These are phyloP conservation scores for Ceratocystis variospora DNA, from an alignment of 2,329 filamentous ascomycete genomes.

Conservation along the genomic window DNA sequence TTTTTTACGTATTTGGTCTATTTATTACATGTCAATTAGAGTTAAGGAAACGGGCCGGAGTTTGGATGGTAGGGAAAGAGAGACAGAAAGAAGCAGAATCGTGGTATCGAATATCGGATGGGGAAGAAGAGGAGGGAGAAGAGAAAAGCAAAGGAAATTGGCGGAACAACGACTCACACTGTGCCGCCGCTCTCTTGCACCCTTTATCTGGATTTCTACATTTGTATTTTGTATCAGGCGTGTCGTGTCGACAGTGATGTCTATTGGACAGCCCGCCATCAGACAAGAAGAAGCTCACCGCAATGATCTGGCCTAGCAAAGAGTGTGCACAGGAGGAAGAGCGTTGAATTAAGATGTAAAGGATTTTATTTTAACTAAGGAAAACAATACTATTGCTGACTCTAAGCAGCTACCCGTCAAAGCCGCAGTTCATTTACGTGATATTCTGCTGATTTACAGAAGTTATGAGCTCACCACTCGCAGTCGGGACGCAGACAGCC, in stretches of 20 bases:
- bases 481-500: too few relatives aligned
- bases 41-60: constrained; percentile 14
- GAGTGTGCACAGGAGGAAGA: background rate
- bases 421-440: too few relatives aligned
- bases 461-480: too few relatives aligned
- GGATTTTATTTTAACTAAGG: too few relatives aligned
- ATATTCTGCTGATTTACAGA: too few relatives aligned
- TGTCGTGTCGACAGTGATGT: background rate
- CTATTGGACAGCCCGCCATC: too few relatives aligned
- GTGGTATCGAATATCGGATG: background rate
- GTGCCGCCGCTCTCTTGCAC: background rate
- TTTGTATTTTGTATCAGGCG: background rate
- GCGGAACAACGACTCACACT: background rate
- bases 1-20: constrained; percentile 8
- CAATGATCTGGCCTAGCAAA: too few relatives aligned
- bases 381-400: too few relatives aligned
- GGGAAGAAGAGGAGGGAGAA: background rate
- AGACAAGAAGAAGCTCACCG: too few relatives aligned
- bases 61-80: background rate
- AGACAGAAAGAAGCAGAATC: background rate
- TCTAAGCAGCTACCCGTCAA: too few relatives aligned
- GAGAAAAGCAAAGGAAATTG: background rate
- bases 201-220: background rate
- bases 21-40: constrained; percentile 12
- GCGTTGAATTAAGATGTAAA: background rate